These are phyloP conservation scores for Annona squamosa DNA, from an alignment of 164 flowering plant species.

Conservation along the genomic window DNA sequence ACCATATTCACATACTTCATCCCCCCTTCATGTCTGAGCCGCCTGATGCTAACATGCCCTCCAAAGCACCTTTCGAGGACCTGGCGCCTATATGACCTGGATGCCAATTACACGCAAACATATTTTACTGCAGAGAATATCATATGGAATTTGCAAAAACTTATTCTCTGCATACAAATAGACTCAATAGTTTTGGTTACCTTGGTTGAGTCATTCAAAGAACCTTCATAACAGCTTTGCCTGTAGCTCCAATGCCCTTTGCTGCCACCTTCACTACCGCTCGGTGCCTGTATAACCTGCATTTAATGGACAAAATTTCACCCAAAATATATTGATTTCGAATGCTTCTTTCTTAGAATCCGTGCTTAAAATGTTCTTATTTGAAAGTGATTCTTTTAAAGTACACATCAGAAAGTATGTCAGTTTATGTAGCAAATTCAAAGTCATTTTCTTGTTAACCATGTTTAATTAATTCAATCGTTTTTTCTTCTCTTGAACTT, in stretches of 20 bases:
- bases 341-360: not conserved
- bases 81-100: no score
- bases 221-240: constrained; percentile 50
- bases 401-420: not conserved
- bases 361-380: not conserved
- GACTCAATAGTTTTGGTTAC: no score
- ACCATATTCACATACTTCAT: not conserved
- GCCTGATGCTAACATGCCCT: no score
- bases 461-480: not conserved
- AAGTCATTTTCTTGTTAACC: not conserved
- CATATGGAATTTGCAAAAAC: no score
- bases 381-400: no score
- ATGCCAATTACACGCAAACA: no score
- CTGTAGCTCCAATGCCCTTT: constrained; percentile 48
- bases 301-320: not conserved
- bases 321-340: not conserved
- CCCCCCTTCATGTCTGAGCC: not conserved
- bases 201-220: constrained; percentile 24
- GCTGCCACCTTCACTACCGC: constrained; percentile 52
- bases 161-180: no score
- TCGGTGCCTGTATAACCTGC: constrained; percentile 66
- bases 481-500: not conserved
- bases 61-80: no score
- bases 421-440: not conserved
- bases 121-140: no score